These are phyloP conservation scores for Sphaerosporella brunnea DNA, from an alignment of 495 filamentous ascomycete species.

Conservation along the genomic window DNA sequence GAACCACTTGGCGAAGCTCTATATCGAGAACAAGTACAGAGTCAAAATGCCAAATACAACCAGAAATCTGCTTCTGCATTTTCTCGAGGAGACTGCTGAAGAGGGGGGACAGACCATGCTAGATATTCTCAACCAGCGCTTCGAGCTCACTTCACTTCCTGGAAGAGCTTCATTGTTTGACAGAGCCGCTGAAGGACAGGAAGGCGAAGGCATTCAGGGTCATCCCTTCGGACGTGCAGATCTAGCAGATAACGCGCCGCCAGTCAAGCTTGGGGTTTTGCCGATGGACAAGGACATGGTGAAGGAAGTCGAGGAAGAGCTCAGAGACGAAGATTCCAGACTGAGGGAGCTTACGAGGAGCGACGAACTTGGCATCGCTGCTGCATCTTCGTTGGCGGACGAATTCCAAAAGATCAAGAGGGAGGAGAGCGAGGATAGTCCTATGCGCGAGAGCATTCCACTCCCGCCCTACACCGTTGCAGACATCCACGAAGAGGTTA, in stretches of 20 bases:
- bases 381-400: conserved; percentile 16
- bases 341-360: conserved; percentile 63
- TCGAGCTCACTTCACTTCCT: conserved; percentile 54
- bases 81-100: conserved; percentile 64
- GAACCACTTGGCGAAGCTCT: conserved; percentile 54
- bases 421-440: conserved; percentile 71
- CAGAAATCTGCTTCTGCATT: conserved; percentile 63
- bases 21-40: conserved; percentile 66
- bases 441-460: conserved; percentile 57
- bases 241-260: conserved; percentile 41
- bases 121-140: conserved; percentile 52
- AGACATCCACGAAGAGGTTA: conserved; percentile 84
- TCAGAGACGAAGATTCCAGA: conserved; percentile 59
- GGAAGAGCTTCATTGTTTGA: conserved; percentile 31
- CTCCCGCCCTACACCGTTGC: conserved; percentile 68
- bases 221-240: conserved; percentile 73
- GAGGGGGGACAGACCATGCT: conserved; percentile 61
- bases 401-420: conserved; percentile 53
- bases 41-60: conserved; percentile 67
- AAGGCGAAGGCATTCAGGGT: conserved; percentile 76
- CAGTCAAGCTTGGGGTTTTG: conserved; percentile 58
- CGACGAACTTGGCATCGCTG: conserved; percentile 38
- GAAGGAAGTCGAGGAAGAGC: conserved; percentile 62
- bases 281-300: conserved; percentile 62
- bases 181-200: conserved; percentile 43